Conservation (phyloP, 257 asterid genomes). For the Ophiorrhiza pumila region DNA sequence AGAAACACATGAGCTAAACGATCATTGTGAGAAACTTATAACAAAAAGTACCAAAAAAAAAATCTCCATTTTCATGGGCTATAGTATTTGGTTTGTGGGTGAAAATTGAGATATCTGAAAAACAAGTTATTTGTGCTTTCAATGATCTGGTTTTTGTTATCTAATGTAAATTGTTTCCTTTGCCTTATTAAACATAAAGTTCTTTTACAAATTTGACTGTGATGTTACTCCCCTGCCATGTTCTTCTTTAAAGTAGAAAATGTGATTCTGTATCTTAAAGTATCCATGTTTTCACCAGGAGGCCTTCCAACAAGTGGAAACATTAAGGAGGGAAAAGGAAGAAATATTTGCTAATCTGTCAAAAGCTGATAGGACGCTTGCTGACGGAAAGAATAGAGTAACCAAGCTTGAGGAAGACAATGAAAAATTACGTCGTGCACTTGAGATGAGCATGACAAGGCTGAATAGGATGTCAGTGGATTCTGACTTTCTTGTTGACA, state of each 20-base stretch:
- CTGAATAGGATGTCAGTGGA: conserved; percentile 98
- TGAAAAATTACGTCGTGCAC: conserved; percentile 88
- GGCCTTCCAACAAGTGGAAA: conserved; percentile 59
- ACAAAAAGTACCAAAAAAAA: neutral
- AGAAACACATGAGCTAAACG: neutral
- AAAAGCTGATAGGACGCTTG: conserved; percentile 55
- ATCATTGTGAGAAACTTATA: neutral
- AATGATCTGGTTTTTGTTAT: neutral
- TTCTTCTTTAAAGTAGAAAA: neutral
- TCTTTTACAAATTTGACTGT: neutral
- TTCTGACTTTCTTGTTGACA: conserved; percentile 94
- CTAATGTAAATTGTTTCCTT: neutral
- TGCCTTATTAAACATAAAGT: neutral
- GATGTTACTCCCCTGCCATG: too few relatives aligned
- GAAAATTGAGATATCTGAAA: too few relatives aligned
- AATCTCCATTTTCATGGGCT: neutral
- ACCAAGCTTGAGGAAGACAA: conserved; percentile 91
- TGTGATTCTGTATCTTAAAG: neutral
- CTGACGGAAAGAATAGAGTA: conserved; percentile 69
- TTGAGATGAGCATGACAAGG: conserved; percentile 96
- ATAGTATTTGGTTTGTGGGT: neutral
- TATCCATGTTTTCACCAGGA: conserved; percentile 50
- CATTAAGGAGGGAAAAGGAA: conserved; percentile 62
- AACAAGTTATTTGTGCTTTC: neutral
- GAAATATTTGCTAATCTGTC: conserved; percentile 57